phyloP scores from a whole-genome alignment of 139 green algal species.

The Picochlorum sp. region DNA sequence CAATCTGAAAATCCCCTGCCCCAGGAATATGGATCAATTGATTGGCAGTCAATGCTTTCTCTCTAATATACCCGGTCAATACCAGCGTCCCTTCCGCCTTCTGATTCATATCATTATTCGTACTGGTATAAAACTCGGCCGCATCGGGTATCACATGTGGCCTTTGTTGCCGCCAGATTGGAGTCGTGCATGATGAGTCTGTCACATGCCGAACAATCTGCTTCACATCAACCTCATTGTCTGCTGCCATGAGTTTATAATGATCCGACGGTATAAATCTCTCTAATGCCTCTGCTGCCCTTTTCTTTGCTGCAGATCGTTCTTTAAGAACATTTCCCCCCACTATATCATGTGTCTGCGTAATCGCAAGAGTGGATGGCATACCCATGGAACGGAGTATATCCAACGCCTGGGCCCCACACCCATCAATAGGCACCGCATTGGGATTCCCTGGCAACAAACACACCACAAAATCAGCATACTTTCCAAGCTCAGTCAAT shows the following conservation, averaged over 20 bases:
- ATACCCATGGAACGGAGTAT: conserved; percentile 67
- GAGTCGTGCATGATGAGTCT: conserved; percentile 34
- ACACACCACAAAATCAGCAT: conserved; percentile 56
- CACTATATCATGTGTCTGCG: conserved; percentile 19
- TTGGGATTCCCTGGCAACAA: conserved; percentile 37
- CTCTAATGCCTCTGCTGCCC: conserved; percentile 36
- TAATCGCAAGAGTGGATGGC: conserved; percentile 44
- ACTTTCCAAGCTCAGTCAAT: conserved; percentile 46
- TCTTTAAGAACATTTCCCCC: conserved; percentile 47
- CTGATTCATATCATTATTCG: background rate
- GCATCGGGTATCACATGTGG: conserved; percentile 56
- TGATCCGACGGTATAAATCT: conserved; percentile 39
- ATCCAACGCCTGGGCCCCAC: conserved; percentile 41
- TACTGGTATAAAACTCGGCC: conserved; percentile 23
- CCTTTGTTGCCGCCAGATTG: conserved; percentile 65
- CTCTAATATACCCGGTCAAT: conserved; percentile 56
- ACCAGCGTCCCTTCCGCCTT: conserved; percentile 11
- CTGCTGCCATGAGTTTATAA: conserved; percentile 42
- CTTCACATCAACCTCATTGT: conserved; percentile 40
- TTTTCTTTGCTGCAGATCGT: conserved; percentile 64
- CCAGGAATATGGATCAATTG: conserved; percentile 67
- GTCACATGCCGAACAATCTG: conserved; percentile 60
- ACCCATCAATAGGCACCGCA: conserved; percentile 30
- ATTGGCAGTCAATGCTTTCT: conserved; percentile 54
- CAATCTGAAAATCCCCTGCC: conserved; percentile 70